Evolutionary conservation across 371 early-diverging fungal genomes (phyloP).

Genomic region (Actinomortierella wolfii): DNA sequence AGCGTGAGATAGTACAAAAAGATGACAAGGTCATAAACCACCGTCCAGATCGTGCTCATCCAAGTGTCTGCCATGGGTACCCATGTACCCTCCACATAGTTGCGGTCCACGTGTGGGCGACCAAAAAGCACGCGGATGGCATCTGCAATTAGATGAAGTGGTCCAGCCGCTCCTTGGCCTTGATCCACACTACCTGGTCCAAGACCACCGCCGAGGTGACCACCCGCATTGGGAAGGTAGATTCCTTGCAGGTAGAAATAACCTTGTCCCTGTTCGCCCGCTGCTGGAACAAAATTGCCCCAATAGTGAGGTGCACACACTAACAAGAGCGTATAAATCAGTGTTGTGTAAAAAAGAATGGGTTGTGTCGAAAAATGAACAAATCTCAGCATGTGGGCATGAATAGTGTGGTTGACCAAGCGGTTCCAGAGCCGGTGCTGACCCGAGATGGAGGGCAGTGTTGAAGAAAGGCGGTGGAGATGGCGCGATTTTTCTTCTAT

Average conservation of each 20-base stretch:
- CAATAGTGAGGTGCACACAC: conserved; percentile 56
- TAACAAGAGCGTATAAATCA: conserved; percentile 52
- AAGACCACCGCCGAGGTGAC: conserved; percentile 30
- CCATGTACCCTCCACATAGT: conserved; percentile 64
- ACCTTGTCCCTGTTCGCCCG: conserved; percentile 51
- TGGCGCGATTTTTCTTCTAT: conserved; percentile 31
- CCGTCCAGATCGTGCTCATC: conserved; percentile 60
- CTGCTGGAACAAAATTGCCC: conserved; percentile 62
- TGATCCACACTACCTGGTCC: conserved; percentile 25
- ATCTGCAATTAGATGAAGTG: too few relatives aligned
- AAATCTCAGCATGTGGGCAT: conserved; percentile 35
- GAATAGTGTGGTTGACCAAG: conserved; percentile 39
- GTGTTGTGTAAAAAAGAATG: conserved; percentile 51
- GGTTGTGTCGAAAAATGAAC: conserved; percentile 46
- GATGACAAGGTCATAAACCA: conserved; percentile 50
- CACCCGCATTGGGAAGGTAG: conserved; percentile 30
- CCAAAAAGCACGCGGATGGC: conserved; percentile 26
- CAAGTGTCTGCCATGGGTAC: conserved; percentile 83
- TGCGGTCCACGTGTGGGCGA: conserved; percentile 1
- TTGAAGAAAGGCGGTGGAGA: conserved; percentile 34
- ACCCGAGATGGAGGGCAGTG: conserved; percentile 17
- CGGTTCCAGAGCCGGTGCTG: conserved; percentile 32
- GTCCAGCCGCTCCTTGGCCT: conserved; percentile 3
- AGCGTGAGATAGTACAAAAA: conserved; percentile 50
- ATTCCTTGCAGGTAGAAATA: conserved; percentile 69